Percentiles rank a stretch among this genome's conserved stretches.
These are phyloP conservation scores for Sporothrix humicola DNA, from an alignment of 2,329 filamentous ascomycete genomes.

Conservation along the genomic window DNA sequence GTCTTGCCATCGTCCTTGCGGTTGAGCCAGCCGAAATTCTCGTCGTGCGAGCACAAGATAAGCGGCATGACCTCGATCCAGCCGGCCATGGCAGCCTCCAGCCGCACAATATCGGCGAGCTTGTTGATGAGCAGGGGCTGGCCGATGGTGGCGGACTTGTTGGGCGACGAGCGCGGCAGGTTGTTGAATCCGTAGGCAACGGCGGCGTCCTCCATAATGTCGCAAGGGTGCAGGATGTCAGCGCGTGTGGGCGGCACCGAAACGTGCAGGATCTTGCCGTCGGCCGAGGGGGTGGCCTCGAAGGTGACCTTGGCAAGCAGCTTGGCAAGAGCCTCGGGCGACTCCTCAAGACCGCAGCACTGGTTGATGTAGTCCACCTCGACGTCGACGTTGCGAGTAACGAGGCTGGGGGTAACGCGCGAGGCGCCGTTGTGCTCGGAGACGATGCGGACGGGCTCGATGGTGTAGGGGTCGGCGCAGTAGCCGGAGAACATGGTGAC, in stretches of 20 bases:
- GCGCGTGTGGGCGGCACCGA: conserved; percentile 86
- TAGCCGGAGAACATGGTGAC: conserved; percentile 97
- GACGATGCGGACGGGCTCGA: conserved; percentile 91
- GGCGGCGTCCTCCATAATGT: conserved; percentile 98
- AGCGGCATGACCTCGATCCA: conserved; percentile 97
- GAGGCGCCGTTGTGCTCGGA: conserved; percentile 89
- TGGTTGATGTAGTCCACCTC: conserved; percentile 93
- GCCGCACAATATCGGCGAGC: conserved; percentile 85
- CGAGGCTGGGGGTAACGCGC: conserved; percentile 79
- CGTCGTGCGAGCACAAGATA: conserved; percentile 95
- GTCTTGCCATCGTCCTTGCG: conserved; percentile 83
- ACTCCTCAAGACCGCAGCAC: conserved; percentile 81
- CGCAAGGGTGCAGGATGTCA: conserved; percentile 93
- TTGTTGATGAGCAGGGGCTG: conserved; percentile 92
- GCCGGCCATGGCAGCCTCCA: conserved; percentile 89
- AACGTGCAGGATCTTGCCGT: conserved; percentile 76
- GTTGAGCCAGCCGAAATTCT: conserved; percentile 97
- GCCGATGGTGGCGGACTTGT: conserved; percentile 83
- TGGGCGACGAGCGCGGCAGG: conserved; percentile 84
- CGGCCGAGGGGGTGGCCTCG: conserved; percentile 74
- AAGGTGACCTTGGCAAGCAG: conserved; percentile 90
- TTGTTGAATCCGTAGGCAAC: conserved; percentile 98
- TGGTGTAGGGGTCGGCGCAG: conserved; percentile 83
- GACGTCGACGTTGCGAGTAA: conserved; percentile 76
- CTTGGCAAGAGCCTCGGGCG: conserved; percentile 75